A percentile compares a stretch with the other conserved stretches of the same genome.
phyloP scores from a whole-genome alignment of 129 eudicot species.

The Mikania micrantha region DNA sequence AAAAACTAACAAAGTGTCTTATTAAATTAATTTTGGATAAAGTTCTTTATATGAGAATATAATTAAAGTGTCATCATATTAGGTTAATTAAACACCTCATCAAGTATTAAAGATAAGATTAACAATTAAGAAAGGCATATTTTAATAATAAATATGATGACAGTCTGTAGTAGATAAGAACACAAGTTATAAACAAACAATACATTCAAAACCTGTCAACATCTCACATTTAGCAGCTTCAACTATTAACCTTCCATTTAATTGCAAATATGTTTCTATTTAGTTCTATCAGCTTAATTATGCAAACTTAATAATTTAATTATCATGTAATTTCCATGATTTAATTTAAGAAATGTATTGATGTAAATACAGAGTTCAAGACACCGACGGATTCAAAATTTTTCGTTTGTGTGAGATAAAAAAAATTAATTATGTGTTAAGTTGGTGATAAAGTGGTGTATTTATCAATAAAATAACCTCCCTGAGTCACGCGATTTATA shows the following conservation, averaged over 20 bases:
- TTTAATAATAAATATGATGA: conserved; percentile 17
- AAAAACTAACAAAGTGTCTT: neutral
- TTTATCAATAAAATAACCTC: no score
- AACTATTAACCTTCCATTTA: neutral
- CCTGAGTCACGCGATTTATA: no score
- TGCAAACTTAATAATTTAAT: no score
- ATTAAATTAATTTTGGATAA: neutral
- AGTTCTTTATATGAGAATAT: neutral
- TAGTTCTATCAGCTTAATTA: no score
- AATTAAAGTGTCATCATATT: conserved; percentile 8
- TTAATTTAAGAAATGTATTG: neutral
- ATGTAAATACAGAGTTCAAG: no score
- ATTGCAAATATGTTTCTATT: neutral
- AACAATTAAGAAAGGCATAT: conserved; percentile 18
- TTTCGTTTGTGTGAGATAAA: no score
- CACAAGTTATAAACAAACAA: conserved; percentile 28
- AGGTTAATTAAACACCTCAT: conserved; percentile 31
- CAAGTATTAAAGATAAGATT: conserved; percentile 23
- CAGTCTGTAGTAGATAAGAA: conserved; percentile 62
- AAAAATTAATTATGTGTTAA: no score
- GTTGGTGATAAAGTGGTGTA: no score
- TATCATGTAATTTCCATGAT: neutral
- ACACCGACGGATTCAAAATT: no score
- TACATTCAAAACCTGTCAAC: conserved; percentile 33
- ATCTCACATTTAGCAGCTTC: conserved; percentile 18